Evolutionary conservation across 331 rosid species (phyloP).

Genomic region (Erythrophleum ivorense): DNA sequence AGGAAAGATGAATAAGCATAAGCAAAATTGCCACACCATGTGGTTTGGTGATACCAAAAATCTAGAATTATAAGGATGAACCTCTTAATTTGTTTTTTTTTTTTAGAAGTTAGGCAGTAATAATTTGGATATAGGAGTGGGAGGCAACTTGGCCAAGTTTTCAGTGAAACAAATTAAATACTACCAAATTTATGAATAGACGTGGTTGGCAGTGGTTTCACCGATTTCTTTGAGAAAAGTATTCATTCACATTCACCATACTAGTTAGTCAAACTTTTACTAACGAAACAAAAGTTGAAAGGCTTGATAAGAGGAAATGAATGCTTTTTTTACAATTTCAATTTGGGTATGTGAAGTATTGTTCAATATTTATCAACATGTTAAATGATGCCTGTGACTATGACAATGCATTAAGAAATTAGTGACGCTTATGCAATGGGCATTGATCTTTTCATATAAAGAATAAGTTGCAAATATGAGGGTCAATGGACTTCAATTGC

Average conservation of each 20-base stretch:
- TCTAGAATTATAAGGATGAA: background rate
- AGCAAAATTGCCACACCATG: background rate
- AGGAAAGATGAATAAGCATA: background rate
- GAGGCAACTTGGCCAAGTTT: constrained; percentile 21
- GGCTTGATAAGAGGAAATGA: background rate
- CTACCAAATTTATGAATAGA: background rate
- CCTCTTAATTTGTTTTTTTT: background rate
- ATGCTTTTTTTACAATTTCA: background rate
- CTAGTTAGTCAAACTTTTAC: constrained; percentile 20
- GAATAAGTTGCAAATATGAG: background rate
- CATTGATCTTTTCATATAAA: background rate
- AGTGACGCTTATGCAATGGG: background rate
- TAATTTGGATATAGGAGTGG: constrained; percentile 6
- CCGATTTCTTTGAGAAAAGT: constrained; percentile 33
- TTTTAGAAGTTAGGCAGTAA: background rate
- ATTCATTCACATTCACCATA: background rate
- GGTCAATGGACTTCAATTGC: background rate
- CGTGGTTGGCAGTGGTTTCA: background rate
- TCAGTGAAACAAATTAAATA: background rate
- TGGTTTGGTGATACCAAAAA: background rate
- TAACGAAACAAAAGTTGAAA: background rate
- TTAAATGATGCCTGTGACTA: background rate
- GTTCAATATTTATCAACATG: background rate
- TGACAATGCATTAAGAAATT: background rate
- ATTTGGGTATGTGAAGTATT: background rate